Evolutionary conservation across 768 basidiomycete species (phyloP).

Genomic region (Pleurotus tuber-regium): DNA sequence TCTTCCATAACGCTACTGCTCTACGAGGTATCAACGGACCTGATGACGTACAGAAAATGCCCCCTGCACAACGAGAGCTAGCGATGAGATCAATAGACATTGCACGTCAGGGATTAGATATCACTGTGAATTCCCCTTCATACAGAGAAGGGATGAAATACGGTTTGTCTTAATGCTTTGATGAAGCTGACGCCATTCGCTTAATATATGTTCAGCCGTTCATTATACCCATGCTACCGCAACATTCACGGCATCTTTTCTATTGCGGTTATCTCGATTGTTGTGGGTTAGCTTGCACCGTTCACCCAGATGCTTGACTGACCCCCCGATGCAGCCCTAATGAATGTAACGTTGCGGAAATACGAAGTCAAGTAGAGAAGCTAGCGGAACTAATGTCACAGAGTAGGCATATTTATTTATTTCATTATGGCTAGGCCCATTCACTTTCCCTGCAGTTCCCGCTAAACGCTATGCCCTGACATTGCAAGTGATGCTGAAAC

Average conservation of each 20-base stretch:
- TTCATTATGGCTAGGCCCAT: background rate
- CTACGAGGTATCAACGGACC: slow-evolving; percentile 81
- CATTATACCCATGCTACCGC: slow-evolving; percentile 91
- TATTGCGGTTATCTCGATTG: slow-evolving; percentile 80
- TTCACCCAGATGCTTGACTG: slow-evolving; percentile 1
- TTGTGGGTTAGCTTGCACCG: slow-evolving; percentile 54
- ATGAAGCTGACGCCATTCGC: too few species aligned
- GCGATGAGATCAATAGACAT: slow-evolving; percentile 83
- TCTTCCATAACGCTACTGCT: slow-evolving; percentile 84
- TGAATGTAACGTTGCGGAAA: slow-evolving; percentile 74
- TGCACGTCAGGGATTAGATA: slow-evolving; percentile 77
- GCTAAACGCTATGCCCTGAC: slow-evolving; percentile 92
- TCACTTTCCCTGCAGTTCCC: slow-evolving; percentile 55
- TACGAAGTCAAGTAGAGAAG: slow-evolving; percentile 75
- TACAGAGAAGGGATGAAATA: slow-evolving; percentile 94
- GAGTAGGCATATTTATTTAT: slow-evolving; percentile 45
- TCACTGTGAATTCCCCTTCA: slow-evolving; percentile 78
- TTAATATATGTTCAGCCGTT: too few species aligned
- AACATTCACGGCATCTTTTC: slow-evolving; percentile 89
- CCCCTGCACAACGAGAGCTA: slow-evolving; percentile 69
- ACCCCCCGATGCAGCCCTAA: slow-evolving; percentile 56
- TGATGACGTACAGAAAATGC: slow-evolving; percentile 86
- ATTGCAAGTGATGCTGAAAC: slow-evolving; percentile 84
- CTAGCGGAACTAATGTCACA: slow-evolving; percentile 74
- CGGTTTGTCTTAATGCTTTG: slow-evolving; percentile 47